Conservation (phyloP, 768 basidiomycete species). For the Rickenella mellea region DNA sequence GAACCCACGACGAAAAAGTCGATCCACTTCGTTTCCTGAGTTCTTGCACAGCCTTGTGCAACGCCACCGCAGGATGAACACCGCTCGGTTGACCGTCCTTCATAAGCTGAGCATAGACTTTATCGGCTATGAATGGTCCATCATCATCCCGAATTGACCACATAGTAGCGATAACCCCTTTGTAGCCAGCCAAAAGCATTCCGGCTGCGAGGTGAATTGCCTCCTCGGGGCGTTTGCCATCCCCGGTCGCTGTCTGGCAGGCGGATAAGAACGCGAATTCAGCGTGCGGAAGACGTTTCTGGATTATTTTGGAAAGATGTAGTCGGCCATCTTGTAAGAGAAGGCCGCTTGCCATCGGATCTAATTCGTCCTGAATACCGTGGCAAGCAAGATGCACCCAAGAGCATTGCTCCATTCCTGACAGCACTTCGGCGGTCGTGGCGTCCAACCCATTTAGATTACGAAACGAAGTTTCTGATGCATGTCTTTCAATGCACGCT, state of each 20-base stretch:
- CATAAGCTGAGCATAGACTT: no score
- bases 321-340: constrained; percentile 15
- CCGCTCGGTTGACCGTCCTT: no score
- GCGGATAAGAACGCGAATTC: constrained; percentile 36
- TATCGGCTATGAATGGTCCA: constrained; percentile 22
- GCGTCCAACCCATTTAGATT: constrained; percentile 2
- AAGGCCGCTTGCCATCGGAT: constrained; percentile 21
- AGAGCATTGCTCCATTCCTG: constrained; percentile 1
- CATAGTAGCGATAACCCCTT: constrained; percentile 32
- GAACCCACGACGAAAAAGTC: no score
- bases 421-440: constrained; percentile 4
- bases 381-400: constrained; percentile 21
- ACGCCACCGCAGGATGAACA: no score
- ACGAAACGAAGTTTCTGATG: no score
- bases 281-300: constrained; percentile 8
- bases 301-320: constrained; percentile 11
- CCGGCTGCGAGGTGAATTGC: constrained; percentile 33
- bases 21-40: no score
- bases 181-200: constrained; percentile 24
- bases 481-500: constrained; percentile 4
- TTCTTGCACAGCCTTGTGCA: no score
- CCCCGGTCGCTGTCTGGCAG: constrained; percentile 32
- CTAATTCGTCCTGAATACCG: constrained; percentile 12
- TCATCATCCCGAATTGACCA: constrained; percentile 31
- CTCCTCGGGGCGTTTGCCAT: constrained; percentile 24